These are phyloP conservation scores for Uncinocarpus reesii DNA, from an alignment of 2,329 filamentous ascomycete genomes.

Conservation along the genomic window DNA sequence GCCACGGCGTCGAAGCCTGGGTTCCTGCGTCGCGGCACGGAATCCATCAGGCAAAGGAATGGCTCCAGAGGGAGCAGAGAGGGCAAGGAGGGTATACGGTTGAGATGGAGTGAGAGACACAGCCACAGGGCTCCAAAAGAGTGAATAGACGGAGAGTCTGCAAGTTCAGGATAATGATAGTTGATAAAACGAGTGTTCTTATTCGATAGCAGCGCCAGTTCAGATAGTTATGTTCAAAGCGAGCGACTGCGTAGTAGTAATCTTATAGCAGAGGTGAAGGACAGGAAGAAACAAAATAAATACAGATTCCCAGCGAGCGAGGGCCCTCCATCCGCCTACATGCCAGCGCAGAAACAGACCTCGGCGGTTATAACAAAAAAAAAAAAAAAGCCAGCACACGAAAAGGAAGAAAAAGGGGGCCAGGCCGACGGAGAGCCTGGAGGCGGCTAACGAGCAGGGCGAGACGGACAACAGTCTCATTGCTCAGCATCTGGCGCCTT, in stretches of 20 bases:
- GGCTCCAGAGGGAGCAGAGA: no score
- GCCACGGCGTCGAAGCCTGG: not conserved
- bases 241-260: no score
- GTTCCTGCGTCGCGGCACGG: not conserved
- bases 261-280: no score
- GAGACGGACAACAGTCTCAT: conserved; percentile 10
- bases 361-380: conserved; percentile 6
- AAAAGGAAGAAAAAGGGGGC: not conserved
- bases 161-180: no score
- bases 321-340: no score
- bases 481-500: conserved; percentile 7
- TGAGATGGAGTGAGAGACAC: not conserved
- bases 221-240: no score
- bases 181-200: not conserved
- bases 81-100: not conserved
- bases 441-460: not conserved
- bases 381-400: not conserved
- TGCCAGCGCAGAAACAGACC: conserved; percentile 10
- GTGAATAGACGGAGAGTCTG: not conserved
- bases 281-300: not conserved
- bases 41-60: no score
- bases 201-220: not conserved
- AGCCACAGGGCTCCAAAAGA: not conserved
- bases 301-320: conserved; percentile 1
- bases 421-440: not conserved